Base-by-base conservation (phyloP, 2,329 filamentous ascomycete species). In the Periglandula ipomoeae region DNA sequence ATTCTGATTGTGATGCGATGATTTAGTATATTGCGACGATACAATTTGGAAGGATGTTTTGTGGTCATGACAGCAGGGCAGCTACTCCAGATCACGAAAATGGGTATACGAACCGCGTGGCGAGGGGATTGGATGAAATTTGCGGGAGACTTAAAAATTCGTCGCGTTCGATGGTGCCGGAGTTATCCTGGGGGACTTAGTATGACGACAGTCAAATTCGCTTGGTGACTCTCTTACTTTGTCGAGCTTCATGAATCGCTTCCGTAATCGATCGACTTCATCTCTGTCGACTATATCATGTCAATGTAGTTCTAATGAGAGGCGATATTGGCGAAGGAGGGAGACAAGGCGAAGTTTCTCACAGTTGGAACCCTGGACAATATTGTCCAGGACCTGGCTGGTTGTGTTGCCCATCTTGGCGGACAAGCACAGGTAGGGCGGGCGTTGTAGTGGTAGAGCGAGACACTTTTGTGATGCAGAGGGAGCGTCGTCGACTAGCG, bases 191-290 rank as follows among this genome's bases (percentile, higher is more conserved):
- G 3, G 17, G 30, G n/a, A 30, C 24, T 43, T 24, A 48, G 48
- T 7, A 20, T 44, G 20, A 11, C 5, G 7, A 20, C 17, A 19
- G 11, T 10, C 7, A 19, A 5, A 9, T 20, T 38, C 2, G 39
- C 8, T 15, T 9, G 22, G 32, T 5, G 1, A 15, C 8, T 3
- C 13, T 22, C 19, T 20, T 39, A 93, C 91, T 81, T 96, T 97
- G 71, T 98, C 93, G 52, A 98, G 76, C 73, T 98, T 98, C 91
- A 97, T 97, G 65, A 98, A 98, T 53, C 91, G 82, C 75, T 98
- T 98, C 63, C 89, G 81, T 65, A 98, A 76, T 62, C 93, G 82
- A 66, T 97, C 93, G 52, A 98, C 89, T 70, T 98, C 93, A 62
- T 98, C 93, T 67, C 87, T 85, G 74, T 98, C 88, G 75, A 98